Base-by-base conservation (phyloP, 2,329 filamentous ascomycete genomes). In the Dactylellina parvicollis region DNA sequence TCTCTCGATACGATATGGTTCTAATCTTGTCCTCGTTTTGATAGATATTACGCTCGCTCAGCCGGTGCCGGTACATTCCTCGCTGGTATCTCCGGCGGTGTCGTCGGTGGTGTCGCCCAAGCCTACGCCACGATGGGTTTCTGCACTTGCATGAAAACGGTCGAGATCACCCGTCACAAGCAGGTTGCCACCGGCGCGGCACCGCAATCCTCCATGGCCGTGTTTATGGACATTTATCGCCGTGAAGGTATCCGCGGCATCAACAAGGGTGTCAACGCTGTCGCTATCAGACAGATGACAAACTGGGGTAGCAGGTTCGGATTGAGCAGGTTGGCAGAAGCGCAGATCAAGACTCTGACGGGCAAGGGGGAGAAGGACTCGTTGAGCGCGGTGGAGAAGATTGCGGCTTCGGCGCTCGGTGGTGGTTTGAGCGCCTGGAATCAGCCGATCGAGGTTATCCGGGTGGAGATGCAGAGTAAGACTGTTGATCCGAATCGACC, bases 101-200 rank as follows among this genome's bases (percentile, higher is more conserved):
- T 99, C 85, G 86, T 89, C 20, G 95, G 95, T 81, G 95, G 95
- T 86, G 89, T 99, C 71, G 95, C 94, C 49, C 95, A 99, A 85
- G 95, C 95, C 73, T 99, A 99, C 82, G 95, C 95, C 77, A 99
- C 95, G 81, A 99, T 99, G 94, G 95, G 95, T 78, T 99, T 99
- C 89, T 99, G 95, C 84, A 99, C 95, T 75, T 99, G 95, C 88
- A 99, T 99, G 95, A 99, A 99, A 89, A 99, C 95, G 76, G 95
- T 98, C 77, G 95, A 99, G 83, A 99, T 99, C 83, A 99, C 95
- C 80, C 96, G 97, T 85, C 90, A 95, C 86, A 98, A 98, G 87
- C 85, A 95, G 80, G 92, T 92, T 12, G 89, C 92, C 32, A 77
- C 88, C 44, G 95, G 95, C 78, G 88, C 89, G 77, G 92, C 92